Evolutionary conservation across 2,329 filamentous ascomycete species (phyloP), one percentile per base, ranked within the genome.

Genomic region (Phaeosphaeriaceae sp.): DNA sequence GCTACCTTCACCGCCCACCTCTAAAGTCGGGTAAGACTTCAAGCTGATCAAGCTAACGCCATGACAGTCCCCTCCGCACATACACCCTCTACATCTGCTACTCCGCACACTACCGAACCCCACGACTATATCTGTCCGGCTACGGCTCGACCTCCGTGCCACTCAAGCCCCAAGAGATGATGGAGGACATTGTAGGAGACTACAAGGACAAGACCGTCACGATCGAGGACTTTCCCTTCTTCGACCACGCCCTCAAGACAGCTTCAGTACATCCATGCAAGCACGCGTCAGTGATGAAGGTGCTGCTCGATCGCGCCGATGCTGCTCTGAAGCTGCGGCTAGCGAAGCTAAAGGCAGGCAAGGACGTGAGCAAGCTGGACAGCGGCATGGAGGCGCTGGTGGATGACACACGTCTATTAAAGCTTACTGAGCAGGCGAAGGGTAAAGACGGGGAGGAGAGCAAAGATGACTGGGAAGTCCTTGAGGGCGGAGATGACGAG

Each of bases 121-220:
- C 95, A 0, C 92, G 95, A 32, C 88, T 98, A 71, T 99, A 97
- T 79, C 88, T 99, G 49, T 96, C 93, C 0, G 95, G 95, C 71
- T 98, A 98, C 79, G 83, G 88, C 13, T 86, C 91, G 24, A 87
- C 88, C 58, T 92, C 92, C 26, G 91, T 93, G 65, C 93, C 94
- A 1, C 89, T 97, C 0, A 88, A 91, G 3, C 93, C 93, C 2
- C 86, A 91, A 52, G 84, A 90, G 53, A 97, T 97, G 93, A 96
- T 97, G 91, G 92, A 97, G 78, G 93, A 97, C 77, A 97, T 97
- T 57, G 91, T 97, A 35, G 93, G 94, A 62, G 93, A 97, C 82
- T 97, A 97, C 84, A 96, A 96, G 77, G 93, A 97, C 82, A 99
- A 99, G 84, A 99, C 95, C 0, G 95, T 99, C 60, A 99, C 95